These are phyloP conservation scores for Lathyrus oleraceus DNA, from an alignment of 306 rosid species.

Conservation along the genomic window DNA sequence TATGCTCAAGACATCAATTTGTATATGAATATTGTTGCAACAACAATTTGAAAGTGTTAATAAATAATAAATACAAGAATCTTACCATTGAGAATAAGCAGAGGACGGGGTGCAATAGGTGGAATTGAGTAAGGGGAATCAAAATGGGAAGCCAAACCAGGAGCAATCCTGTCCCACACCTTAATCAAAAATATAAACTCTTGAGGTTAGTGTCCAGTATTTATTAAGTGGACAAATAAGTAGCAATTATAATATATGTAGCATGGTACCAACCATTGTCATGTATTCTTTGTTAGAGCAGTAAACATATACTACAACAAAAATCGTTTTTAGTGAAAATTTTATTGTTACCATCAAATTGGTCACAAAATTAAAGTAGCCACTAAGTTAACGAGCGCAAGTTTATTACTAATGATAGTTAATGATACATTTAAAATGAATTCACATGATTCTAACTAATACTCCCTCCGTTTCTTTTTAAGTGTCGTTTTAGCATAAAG, in stretches of 20 bases:
- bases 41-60: conserved; percentile 15
- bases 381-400: too few relatives aligned
- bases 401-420: too few relatives aligned
- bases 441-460: too few relatives aligned
- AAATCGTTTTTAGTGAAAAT: too few relatives aligned
- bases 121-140: conserved; percentile 73
- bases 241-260: background rate
- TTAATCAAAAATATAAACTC: conserved; percentile 38
- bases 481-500: too few relatives aligned
- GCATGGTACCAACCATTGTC: conserved; percentile 13
- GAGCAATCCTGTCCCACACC: conserved; percentile 97
- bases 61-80: conserved; percentile 13
- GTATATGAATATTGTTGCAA: background rate
- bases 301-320: too few relatives aligned
- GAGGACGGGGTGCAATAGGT: conserved; percentile 77
- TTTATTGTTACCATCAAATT: too few relatives aligned
- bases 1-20: conserved; percentile 10
- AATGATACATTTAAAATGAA: too few relatives aligned
- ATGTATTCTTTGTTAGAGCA: conserved; percentile 25
- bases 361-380: too few relatives aligned
- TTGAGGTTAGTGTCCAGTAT: conserved; percentile 14
- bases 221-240: conserved; percentile 14
- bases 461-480: too few relatives aligned
- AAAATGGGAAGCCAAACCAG: conserved; percentile 77
- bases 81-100: conserved; percentile 74